Evolutionary conservation across 2,329 filamentous ascomycete species (phyloP), one percentile per base, ranked within the genome.

Genomic region (Esteya vermicola): DNA sequence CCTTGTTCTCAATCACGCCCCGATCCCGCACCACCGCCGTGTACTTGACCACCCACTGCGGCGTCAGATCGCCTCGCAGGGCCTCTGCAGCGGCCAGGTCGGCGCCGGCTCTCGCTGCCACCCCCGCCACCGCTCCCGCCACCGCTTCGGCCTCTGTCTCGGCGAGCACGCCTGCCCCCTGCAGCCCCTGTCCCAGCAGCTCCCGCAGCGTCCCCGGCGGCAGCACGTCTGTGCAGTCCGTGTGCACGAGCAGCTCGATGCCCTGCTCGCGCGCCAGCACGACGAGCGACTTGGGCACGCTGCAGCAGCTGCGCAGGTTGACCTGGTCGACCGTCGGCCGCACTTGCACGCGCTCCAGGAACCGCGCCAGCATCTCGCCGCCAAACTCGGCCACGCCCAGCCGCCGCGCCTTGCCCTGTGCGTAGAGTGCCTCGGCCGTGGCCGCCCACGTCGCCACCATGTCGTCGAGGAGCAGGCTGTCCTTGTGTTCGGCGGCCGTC

Each of bases 1-100:
- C 91, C 66, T 96, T 98, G 56, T 91, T 94, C 67, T 98, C 91
- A 48, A 98, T 89, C 9, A 98, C 91, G 13, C 91, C 91, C 40
- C 91, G 71, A 56, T 96, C 82, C 57, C 83, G 82, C 31, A 96
- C 85, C 43, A 96, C 89, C 1, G 91, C 91, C 28, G 89, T 95
- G 57, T 98, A 98, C 57, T 96, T 93, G 49, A 89, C 81, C 22
- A 96, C 91, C 89, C 91, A 98, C 56, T 89, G 78, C 22, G 91
- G 88, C 43, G 75, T 72, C 36, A 96, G 70, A 48, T 94, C 78
- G 5, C 85, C 88, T 49, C 72, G 68, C 42, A 93, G 63, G 1
- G 82, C 81, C 46, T 46, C 56, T n/a, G n/a, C n/a, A n/a, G n/a
- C n/a, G n/a, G n/a, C n/a, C n/a, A n/a, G n/a, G n/a, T n/a, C n/a